Base-by-base conservation (phyloP, 441 rosid genomes). In the Populus tomentosa region DNA sequence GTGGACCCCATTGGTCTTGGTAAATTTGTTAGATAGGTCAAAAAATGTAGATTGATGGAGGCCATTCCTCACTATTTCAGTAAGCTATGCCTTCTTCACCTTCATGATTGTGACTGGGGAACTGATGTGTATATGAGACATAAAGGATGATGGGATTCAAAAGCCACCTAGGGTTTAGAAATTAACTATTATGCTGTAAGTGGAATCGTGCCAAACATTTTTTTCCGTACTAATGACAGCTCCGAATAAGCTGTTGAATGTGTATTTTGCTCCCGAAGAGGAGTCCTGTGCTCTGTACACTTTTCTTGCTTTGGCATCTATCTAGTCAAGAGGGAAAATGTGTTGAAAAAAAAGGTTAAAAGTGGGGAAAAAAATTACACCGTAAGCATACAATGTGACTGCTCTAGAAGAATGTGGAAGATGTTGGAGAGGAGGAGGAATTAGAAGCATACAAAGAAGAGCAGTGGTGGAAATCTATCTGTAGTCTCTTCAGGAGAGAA, bases 391-490 rank as follows among this genome's bases (percentile, higher is more conserved):
- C 61, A 53, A 53, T 53, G 61, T 53, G 61, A 16, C 61, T 53
- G 61, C 61, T 53, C 61, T 53, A 53, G 3, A 53, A 50, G 59
- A 6, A 53, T 2, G 61, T 53, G 21, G 74, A 68, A 53, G 77
- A 76, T 35, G 66, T 26, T 14, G 65, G 76, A 72, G 84, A 82
- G 24, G 72, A 40, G 16, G 59, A 9, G 3, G 85, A 78, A 9
- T 74, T 70, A 30, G 73, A 75, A 10, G 78, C 33, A 46, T 69
- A 61, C 3, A 77, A 70, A 73, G 69, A 76, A 13, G 78, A 76
- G 77, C 85, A 75, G 46, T 84, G 86, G 76, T 91, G 89, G 69
- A 92, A 88, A 83, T 92, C 97, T 32, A 92, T 87, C 82, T 89
- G 97, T 80, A 92, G 82, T 78, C 88, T 82, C 79, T 72, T 83